Conservation (phyloP, 768 basidiomycete species). For the Rhizopogon vesiculosus region DNA sequence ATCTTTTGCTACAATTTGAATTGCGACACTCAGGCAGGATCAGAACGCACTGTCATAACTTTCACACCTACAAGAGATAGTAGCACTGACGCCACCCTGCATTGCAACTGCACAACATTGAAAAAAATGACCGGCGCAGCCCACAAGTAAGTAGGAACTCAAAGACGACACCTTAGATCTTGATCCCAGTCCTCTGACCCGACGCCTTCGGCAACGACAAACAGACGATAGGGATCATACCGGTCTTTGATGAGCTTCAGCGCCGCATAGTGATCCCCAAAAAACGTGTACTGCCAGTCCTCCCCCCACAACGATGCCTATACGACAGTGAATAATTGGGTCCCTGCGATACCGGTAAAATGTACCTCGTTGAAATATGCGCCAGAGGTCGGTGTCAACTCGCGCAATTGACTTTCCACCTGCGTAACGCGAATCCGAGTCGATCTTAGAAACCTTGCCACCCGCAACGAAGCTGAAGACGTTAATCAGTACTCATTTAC, state of each 20-base stretch:
- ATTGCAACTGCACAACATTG: background rate
- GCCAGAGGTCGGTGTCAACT: conserved; percentile 28
- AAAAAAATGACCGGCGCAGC: too few species aligned
- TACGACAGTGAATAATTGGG: background rate
- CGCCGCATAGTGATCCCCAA: conserved; percentile 37
- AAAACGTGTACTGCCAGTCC: conserved; percentile 40
- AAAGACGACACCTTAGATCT: conserved; percentile 15
- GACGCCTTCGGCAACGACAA: conserved; percentile 42
- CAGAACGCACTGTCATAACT: background rate
- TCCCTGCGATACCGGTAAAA: background rate
- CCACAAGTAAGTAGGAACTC: too few species aligned
- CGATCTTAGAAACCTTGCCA: conserved; percentile 34
- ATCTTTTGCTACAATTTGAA: background rate
- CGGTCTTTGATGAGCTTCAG: conserved; percentile 38
- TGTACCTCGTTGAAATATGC: conserved; percentile 48
- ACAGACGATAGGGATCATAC: conserved; percentile 42
- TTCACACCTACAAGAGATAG: background rate
- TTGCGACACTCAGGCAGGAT: background rate
- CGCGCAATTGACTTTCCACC: conserved; percentile 13
- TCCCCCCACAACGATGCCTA: conserved; percentile 41
- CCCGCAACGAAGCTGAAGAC: conserved; percentile 36
- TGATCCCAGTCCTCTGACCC: conserved; percentile 48
- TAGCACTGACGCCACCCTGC: background rate
- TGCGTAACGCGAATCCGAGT: conserved; percentile 25
- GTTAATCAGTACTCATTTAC: background rate